phyloP scores from a whole-genome alignment of 768 basidiomycete species.

The Leccinum barrowsii region DNA sequence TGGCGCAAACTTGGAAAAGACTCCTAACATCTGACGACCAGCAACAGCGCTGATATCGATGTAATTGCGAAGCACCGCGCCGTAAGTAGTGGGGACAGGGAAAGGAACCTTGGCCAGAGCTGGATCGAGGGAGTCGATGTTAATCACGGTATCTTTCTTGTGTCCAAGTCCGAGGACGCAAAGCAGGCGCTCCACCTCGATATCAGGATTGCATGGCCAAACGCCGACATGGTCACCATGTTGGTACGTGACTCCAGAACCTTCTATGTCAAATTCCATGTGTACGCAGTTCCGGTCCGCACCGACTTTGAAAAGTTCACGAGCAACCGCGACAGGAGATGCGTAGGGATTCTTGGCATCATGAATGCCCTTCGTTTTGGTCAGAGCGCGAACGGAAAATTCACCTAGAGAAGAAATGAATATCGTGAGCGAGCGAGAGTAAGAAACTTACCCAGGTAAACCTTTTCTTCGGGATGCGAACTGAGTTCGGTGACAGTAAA shows the following conservation, averaged over 20 bases:
- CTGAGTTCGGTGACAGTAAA: constrained; percentile 86
- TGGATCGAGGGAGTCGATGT: constrained; percentile 96
- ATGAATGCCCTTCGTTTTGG: constrained; percentile 91
- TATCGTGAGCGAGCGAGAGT: not conserved
- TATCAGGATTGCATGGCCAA: constrained; percentile 93
- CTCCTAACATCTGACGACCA: constrained; percentile 89
- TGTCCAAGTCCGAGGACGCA: constrained; percentile 79
- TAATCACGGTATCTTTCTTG: constrained; percentile 80
- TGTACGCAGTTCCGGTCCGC: constrained; percentile 90
- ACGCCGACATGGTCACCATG: constrained; percentile 98
- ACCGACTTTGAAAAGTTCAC: constrained; percentile 78
- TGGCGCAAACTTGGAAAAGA: constrained; percentile 86
- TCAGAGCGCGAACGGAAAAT: constrained; percentile 90
- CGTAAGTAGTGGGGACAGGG: constrained; percentile 95
- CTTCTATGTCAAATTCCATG: constrained; percentile 89
- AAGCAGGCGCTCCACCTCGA: constrained; percentile 87
- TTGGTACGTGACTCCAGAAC: constrained; percentile 96
- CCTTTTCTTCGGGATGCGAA: constrained; percentile 76
- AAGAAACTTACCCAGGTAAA: constrained; percentile 75
- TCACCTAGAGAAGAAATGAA: constrained; percentile 54
- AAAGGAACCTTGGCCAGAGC: constrained; percentile 98
- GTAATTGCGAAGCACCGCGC: constrained; percentile 91
- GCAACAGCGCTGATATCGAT: constrained; percentile 94
- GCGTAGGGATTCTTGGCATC: constrained; percentile 98
- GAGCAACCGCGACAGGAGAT: constrained; percentile 70